These are phyloP conservation scores for Penicillium ucsense DNA, from an alignment of 495 filamentous ascomycete species.

Conservation along the genomic window DNA sequence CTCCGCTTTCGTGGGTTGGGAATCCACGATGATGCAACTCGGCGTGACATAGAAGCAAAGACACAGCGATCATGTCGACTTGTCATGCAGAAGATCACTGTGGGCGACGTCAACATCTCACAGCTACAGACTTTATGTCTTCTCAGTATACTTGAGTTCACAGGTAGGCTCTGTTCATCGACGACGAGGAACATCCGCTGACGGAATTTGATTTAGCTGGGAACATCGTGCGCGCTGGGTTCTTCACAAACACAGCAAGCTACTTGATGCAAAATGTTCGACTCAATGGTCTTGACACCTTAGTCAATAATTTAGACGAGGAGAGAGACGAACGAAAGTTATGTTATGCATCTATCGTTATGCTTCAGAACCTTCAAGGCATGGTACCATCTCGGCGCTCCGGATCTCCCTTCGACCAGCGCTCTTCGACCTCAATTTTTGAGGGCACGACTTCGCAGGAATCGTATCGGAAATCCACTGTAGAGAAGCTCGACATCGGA, in stretches of 20 bases:
- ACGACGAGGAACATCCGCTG: background rate
- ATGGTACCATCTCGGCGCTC: slow-evolving; percentile 5
- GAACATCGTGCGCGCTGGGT: slow-evolving; percentile 26
- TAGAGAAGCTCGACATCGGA: slow-evolving; percentile 22
- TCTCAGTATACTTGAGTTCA: slow-evolving; percentile 31
- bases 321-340: slow-evolving; percentile 27
- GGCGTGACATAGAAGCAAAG: slow-evolving; percentile 13
- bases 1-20: slow-evolving; percentile 18
- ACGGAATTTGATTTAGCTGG: slow-evolving; percentile 16
- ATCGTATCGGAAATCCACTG: background rate
- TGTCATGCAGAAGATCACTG: slow-evolving; percentile 22
- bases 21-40: slow-evolving; percentile 1
- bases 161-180: slow-evolving; percentile 14
- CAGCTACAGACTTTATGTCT: slow-evolving; percentile 34
- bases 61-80: slow-evolving; percentile 19
- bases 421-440: background rate
- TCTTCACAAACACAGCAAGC: slow-evolving; percentile 25
- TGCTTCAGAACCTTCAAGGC: slow-evolving; percentile 30
- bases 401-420: background rate
- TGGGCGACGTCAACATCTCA: slow-evolving; percentile 29
- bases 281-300: slow-evolving; percentile 9
- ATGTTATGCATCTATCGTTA: slow-evolving; percentile 29
- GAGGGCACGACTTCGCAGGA: slow-evolving; percentile 1
- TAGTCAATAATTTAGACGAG: slow-evolving; percentile 11
- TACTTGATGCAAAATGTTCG: slow-evolving; percentile 27